These are phyloP conservation scores for Euphorbia celastroides DNA, from an alignment of 441 rosid species.

Conservation along the genomic window DNA sequence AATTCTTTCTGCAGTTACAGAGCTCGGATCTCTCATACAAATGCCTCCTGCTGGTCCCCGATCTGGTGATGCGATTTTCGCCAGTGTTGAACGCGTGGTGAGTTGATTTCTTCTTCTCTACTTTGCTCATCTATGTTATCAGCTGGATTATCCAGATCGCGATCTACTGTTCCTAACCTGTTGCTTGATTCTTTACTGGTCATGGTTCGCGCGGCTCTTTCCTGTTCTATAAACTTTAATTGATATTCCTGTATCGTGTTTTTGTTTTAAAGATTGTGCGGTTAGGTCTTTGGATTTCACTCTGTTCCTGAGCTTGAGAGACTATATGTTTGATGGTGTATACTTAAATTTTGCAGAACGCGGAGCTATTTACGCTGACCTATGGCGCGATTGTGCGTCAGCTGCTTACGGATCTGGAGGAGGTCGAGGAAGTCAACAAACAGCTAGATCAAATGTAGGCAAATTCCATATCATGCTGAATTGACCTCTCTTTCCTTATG, in stretches of 20 bases:
- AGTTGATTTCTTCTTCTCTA: not conserved
- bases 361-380: constrained; percentile 84
- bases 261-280: not conserved
- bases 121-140: not conserved
- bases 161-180: not conserved
- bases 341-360: constrained; percentile 48
- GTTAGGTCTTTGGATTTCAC: not conserved
- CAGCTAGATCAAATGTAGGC: constrained; percentile 93
- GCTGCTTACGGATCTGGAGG: constrained; percentile 90
- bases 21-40: not conserved
- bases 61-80: constrained; percentile 89
- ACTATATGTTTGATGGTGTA: not conserved
- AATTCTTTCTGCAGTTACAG: not conserved
- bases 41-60: constrained; percentile 77
- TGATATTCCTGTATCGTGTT: not conserved
- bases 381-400: constrained; percentile 92
- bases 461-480: not conserved
- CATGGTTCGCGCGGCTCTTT: not conserved
- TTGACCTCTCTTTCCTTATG: not conserved
- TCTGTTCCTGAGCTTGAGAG: not conserved
- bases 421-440: constrained; percentile 92
- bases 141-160: not conserved
- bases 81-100: constrained; percentile 81
- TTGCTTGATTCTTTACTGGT: not conserved
- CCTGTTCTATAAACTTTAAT: not conserved